Percentiles rank a stretch among this genome's conserved stretches.
Evolutionary conservation across 495 filamentous ascomycete species (phyloP).

Genomic region (Neurospora tetrasperma): DNA sequence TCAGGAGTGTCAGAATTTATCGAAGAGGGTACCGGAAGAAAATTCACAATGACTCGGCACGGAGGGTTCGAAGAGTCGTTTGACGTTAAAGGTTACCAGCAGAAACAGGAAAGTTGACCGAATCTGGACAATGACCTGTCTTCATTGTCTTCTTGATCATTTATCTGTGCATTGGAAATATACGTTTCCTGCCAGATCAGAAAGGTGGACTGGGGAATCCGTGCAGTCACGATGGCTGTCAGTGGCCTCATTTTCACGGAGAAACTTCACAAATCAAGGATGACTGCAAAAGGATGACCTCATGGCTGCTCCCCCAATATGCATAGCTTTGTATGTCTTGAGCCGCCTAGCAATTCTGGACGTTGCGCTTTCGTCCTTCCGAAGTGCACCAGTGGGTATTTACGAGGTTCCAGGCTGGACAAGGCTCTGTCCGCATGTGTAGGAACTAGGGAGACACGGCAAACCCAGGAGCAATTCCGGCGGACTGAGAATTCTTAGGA

Average conservation of each 20-base stretch:
- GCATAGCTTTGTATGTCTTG: neutral
- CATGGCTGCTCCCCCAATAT: neutral
- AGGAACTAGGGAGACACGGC: neutral
- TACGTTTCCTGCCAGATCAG: neutral
- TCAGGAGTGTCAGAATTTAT: neutral
- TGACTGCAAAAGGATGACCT: neutral
- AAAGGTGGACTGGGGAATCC: neutral
- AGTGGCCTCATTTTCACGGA: neutral
- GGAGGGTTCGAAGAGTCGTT: neutral
- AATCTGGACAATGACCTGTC: neutral
- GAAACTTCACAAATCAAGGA: neutral
- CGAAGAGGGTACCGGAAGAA: neutral
- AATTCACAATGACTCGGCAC: neutral
- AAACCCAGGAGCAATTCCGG: neutral
- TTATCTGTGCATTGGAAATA: neutral
- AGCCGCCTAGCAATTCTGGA: neutral
- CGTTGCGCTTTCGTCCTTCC: neutral
- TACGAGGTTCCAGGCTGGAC: neutral
- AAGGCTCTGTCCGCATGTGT: neutral
- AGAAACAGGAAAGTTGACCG: neutral
- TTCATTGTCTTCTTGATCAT: neutral
- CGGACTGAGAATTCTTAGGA: neutral
- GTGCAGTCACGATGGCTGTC: neutral
- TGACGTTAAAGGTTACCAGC: neutral
- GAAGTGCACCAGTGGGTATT: neutral